These are phyloP conservation scores for Fremontodendron californicum DNA, from an alignment of 345 rosid genomes.

Conservation along the genomic window DNA sequence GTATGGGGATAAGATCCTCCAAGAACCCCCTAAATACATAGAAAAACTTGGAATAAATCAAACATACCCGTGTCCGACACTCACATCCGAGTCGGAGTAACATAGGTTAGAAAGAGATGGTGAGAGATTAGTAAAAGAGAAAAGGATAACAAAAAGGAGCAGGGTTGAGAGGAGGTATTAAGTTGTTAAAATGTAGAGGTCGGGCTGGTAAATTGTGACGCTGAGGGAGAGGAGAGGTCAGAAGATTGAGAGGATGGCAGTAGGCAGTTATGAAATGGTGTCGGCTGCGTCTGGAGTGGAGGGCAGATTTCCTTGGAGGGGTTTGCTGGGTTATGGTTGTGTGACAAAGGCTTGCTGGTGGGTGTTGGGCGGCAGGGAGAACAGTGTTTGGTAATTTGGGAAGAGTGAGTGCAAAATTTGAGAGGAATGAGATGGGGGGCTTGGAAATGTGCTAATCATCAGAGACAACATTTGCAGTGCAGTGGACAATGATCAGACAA, in stretches of 20 bases:
- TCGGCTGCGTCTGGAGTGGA: background rate
- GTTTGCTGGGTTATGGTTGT: background rate
- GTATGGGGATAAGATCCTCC: too few relatives aligned
- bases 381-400: background rate
- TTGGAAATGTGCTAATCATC: background rate
- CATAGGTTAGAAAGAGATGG: background rate
- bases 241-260: background rate
- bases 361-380: background rate
- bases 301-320: background rate
- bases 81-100: too few relatives aligned
- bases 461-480: background rate
- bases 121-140: background rate
- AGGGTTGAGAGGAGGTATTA: background rate
- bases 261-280: background rate
- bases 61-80: too few relatives aligned
- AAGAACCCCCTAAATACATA: too few relatives aligned
- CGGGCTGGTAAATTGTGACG: background rate
- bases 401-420: background rate
- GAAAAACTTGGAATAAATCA: too few relatives aligned
- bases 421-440: background rate
- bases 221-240: background rate
- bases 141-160: background rate
- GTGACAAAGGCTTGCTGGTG: background rate
- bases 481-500: background rate
- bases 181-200: background rate